Conservation (phyloP, 306 rosid genomes). For the Cyamopsis tetragonoloba region DNA sequence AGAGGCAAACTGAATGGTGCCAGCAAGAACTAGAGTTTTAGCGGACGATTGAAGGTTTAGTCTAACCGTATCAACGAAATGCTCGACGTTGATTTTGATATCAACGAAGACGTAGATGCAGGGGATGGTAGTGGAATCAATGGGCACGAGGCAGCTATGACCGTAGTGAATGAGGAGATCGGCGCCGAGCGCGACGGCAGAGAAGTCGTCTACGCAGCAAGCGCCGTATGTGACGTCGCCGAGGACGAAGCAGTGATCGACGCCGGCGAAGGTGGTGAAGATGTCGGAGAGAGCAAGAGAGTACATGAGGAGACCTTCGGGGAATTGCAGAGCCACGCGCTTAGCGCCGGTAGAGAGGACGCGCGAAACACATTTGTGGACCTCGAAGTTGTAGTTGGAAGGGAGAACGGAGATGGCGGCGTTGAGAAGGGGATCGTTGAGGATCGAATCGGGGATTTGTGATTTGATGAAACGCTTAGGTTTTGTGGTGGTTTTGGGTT, state of each 20-base stretch:
- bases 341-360: conserved; percentile 57
- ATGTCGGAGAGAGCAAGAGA: conserved; percentile 77
- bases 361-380: conserved; percentile 86
- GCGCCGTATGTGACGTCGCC: conserved; percentile 89
- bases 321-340: conserved; percentile 76
- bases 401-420: conserved; percentile 49
- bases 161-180: conserved; percentile 81
- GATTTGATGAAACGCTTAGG: conserved; percentile 44
- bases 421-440: conserved; percentile 41
- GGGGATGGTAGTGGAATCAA: conserved; percentile 68
- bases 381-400: conserved; percentile 75
- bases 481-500: background rate
- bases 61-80: conserved; percentile 50
- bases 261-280: conserved; percentile 66
- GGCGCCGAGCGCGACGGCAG: conserved; percentile 65
- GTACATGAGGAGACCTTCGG: conserved; percentile 94
- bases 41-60: conserved; percentile 39
- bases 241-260: conserved; percentile 57
- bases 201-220: conserved; percentile 76
- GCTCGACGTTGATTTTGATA: conserved; percentile 58
- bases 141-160: conserved; percentile 93
- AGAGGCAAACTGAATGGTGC: conserved; percentile 81
- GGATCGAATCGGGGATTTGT: conserved; percentile 49
- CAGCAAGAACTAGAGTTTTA: conserved; percentile 56
- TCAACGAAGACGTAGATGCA: conserved; percentile 92